A percentile compares a stretch with the other conserved stretches of the same genome.
Evolutionary conservation across 495 filamentous ascomycete species (phyloP).

Genomic region (Xylaria flabelliformis): DNA sequence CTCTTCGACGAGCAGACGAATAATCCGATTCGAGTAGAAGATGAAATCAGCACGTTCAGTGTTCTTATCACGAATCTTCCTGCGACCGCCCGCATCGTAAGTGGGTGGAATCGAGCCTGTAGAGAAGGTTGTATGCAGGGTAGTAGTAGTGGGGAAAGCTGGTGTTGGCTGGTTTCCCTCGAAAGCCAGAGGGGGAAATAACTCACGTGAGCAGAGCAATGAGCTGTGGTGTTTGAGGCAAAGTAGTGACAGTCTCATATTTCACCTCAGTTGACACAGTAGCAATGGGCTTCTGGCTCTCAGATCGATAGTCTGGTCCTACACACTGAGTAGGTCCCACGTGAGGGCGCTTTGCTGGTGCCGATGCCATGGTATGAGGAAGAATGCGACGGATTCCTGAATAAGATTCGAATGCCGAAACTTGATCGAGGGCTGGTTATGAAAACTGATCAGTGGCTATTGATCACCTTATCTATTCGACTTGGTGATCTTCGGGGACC

Average conservation of each 20-base stretch:
- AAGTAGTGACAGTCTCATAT: slow-evolving; percentile 85
- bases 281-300: slow-evolving; percentile 81
- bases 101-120: slow-evolving; percentile 9
- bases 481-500: slow-evolving; percentile 6
- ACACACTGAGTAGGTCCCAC: slow-evolving; percentile 71
- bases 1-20: slow-evolving; percentile 96
- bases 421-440: neutral
- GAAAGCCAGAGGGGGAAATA: slow-evolving; percentile 30
- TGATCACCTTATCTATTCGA: neutral
- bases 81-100: slow-evolving; percentile 45
- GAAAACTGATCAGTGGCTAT: neutral
- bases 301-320: slow-evolving; percentile 78
- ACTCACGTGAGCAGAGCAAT: slow-evolving; percentile 96
- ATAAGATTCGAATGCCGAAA: neutral
- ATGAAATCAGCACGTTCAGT: slow-evolving; percentile 95
- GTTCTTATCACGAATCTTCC: slow-evolving; percentile 91
- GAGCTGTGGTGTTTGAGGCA: slow-evolving; percentile 93
- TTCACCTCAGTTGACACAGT: slow-evolving; percentile 86
- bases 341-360: slow-evolving; percentile 33
- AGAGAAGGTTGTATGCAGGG: neutral
- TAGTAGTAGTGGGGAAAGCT: neutral
- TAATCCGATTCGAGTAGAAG: slow-evolving; percentile 98
- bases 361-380: slow-evolving; percentile 27
- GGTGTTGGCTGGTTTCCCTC: neutral
- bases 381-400: neutral